Conservation (phyloP, 805 yeast species). For the Zygoascus biomembranicola region DNA sequence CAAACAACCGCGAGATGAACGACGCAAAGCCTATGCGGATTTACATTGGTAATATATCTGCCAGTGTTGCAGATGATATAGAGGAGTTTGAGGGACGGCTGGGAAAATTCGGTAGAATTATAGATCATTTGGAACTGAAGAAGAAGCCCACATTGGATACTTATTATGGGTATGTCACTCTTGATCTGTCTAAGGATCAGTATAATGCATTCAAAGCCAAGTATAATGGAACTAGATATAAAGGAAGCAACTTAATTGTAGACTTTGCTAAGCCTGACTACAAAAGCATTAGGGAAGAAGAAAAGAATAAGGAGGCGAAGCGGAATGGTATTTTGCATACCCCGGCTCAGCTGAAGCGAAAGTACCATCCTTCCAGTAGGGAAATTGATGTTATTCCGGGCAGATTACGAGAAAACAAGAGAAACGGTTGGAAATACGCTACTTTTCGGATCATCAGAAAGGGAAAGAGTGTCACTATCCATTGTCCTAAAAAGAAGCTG, state of each 20-base stretch:
- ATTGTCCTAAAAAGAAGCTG: conserved; percentile 64
- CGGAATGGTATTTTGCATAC: conserved; percentile 5
- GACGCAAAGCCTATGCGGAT: conserved; percentile 27
- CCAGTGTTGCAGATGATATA: conserved; percentile 37
- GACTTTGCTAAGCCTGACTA: conserved; percentile 55
- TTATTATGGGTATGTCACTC: conserved; percentile 58
- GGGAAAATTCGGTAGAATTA: conserved; percentile 51
- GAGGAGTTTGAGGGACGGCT: conserved; percentile 48
- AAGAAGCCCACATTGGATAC: conserved; percentile 47
- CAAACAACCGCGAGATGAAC: background rate
- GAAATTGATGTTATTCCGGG: conserved; percentile 43
- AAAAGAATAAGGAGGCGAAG: conserved; percentile 20
- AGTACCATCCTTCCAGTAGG: conserved; percentile 24
- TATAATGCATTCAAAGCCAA: conserved; percentile 45
- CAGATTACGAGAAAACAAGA: conserved; percentile 46
- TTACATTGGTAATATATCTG: conserved; percentile 64
- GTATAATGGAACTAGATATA: conserved; percentile 64
- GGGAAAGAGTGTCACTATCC: conserved; percentile 45
- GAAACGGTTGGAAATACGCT: conserved; percentile 45
- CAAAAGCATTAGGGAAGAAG: conserved; percentile 35
- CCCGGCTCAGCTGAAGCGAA: conserved; percentile 25
- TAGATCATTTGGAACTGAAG: conserved; percentile 41
- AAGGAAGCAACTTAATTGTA: conserved; percentile 60
- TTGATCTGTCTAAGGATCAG: conserved; percentile 41
- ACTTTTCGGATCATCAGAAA: conserved; percentile 48